A percentile compares a stretch with the other conserved stretches of the same genome.
Evolutionary conservation across 2,329 filamentous ascomycete genomes (phyloP).

Genomic region (Laburnicola sp.): DNA sequence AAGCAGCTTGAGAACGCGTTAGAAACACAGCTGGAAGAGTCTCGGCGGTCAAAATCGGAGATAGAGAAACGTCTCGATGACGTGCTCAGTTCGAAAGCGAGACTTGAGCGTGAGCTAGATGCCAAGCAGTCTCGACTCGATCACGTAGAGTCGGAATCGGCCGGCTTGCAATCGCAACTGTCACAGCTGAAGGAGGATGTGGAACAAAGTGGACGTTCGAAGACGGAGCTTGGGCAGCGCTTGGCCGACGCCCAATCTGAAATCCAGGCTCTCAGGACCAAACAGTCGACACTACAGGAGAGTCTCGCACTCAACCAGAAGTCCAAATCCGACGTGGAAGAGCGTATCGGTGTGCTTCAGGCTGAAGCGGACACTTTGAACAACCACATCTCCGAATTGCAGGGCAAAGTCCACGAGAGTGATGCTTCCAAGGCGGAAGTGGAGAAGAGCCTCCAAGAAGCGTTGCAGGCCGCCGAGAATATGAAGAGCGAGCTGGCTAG

Average conservation of each 20-base stretch:
- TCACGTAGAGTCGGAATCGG: constrained; percentile 14
- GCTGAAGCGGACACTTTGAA: constrained; percentile 15
- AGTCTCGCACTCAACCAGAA: constrained; percentile 10
- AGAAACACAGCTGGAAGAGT: constrained; percentile 22
- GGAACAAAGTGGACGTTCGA: constrained; percentile 11
- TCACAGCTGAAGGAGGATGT: constrained; percentile 10
- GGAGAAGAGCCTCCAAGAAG: constrained; percentile 14
- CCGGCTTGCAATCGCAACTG: constrained; percentile 15
- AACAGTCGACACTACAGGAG: constrained; percentile 4
- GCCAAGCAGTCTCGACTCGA: constrained; percentile 21
- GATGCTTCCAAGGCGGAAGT: constrained; percentile 12
- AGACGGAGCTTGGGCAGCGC: constrained; percentile 16
- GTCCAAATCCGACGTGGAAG: constrained; percentile 13
- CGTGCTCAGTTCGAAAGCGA: constrained; percentile 19
- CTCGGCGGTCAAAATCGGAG: constrained; percentile 18
- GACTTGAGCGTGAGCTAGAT: constrained; percentile 30
- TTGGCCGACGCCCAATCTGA: constrained; percentile 7
- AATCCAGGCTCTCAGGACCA: not conserved
- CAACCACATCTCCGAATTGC: constrained; percentile 15
- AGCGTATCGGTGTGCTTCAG: constrained; percentile 11
- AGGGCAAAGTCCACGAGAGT: constrained; percentile 9
- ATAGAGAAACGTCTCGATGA: constrained; percentile 16
- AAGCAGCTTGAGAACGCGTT: constrained; percentile 24
- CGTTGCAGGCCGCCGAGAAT: constrained; percentile 1
- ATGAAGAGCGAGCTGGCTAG: constrained; percentile 6